phyloP scores from a whole-genome alignment of 2,329 filamentous ascomycete species.

The Aspergillus fructus region DNA sequence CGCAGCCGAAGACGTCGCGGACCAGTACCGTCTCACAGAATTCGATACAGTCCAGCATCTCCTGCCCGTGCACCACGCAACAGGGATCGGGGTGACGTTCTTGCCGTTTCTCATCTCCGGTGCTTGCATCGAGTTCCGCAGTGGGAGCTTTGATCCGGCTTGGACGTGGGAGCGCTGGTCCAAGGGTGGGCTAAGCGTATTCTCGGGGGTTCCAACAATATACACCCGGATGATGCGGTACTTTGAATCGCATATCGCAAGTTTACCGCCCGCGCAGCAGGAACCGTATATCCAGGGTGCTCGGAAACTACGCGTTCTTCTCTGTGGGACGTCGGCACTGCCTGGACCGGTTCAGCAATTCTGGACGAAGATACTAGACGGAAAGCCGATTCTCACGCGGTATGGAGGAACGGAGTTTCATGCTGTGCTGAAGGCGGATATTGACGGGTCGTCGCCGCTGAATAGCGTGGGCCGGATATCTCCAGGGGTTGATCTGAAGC shows the following conservation, averaged over 20 bases:
- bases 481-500: slow-evolving; percentile 41
- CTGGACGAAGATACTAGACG: slow-evolving; percentile 35
- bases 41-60: slow-evolving; percentile 43
- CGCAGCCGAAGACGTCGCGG: slow-evolving; percentile 28
- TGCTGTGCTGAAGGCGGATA: slow-evolving; percentile 43
- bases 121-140: slow-evolving; percentile 45
- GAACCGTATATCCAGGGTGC: slow-evolving; percentile 43
- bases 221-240: slow-evolving; percentile 49
- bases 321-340: slow-evolving; percentile 47
- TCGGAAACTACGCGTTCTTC: slow-evolving; percentile 24
- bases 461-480: slow-evolving; percentile 36
- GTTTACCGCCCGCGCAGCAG: slow-evolving; percentile 18
- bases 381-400: slow-evolving; percentile 40
- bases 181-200: slow-evolving; percentile 37
- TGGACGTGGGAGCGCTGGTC: slow-evolving; percentile 46
- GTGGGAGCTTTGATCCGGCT: slow-evolving; percentile 42
- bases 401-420: slow-evolving; percentile 49
- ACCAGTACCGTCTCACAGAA: slow-evolving; percentile 37
- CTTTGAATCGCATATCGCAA: slow-evolving; percentile 35
- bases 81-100: slow-evolving; percentile 41
- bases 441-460: slow-evolving; percentile 25
- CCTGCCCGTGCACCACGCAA: slow-evolving; percentile 49
- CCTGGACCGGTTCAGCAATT: slow-evolving; percentile 53
- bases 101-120: slow-evolving; percentile 48
- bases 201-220: slow-evolving; percentile 51